A percentile compares a stretch with the other conserved stretches of the same genome.
phyloP scores from a whole-genome alignment of 345 rosid species.

The Populus nigra region DNA sequence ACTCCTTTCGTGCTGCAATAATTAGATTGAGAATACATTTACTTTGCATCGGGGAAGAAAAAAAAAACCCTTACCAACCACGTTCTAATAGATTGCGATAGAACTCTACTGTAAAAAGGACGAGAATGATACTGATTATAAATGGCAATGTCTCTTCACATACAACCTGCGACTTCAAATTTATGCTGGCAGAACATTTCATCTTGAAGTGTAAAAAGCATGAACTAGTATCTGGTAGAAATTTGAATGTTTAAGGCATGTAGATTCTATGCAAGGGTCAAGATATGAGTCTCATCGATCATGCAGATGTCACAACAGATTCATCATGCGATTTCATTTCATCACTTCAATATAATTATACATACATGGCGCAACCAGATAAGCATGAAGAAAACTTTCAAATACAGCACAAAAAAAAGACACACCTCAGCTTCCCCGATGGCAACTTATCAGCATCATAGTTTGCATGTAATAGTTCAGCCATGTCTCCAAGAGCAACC shows the following conservation, averaged over 20 bases:
- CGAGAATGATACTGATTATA: background rate
- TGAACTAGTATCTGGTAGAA: background rate
- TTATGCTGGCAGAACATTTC: background rate
- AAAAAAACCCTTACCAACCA: background rate
- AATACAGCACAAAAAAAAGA: background rate
- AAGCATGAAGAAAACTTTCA: background rate
- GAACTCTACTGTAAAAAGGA: background rate
- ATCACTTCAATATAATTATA: background rate
- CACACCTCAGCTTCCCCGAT: slow-evolving; percentile 76
- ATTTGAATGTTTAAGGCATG: background rate
- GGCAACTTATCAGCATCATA: slow-evolving; percentile 72
- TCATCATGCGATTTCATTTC: background rate
- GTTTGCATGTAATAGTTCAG: slow-evolving; percentile 55
- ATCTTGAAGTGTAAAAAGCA: slow-evolving; percentile 1
- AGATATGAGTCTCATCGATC: background rate
- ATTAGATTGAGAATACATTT: slow-evolving; percentile 3
- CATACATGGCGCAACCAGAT: no score
- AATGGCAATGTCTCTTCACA: background rate
- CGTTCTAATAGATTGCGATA: background rate
- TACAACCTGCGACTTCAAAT: background rate
- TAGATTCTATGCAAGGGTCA: background rate
- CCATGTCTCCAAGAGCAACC: slow-evolving; percentile 96
- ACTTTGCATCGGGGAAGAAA: background rate
- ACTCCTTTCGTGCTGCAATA: slow-evolving; percentile 75
- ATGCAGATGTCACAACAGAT: background rate